Conservation (phyloP, 1,284 basidiomycete species). For the Tremellales sp. region DNA sequence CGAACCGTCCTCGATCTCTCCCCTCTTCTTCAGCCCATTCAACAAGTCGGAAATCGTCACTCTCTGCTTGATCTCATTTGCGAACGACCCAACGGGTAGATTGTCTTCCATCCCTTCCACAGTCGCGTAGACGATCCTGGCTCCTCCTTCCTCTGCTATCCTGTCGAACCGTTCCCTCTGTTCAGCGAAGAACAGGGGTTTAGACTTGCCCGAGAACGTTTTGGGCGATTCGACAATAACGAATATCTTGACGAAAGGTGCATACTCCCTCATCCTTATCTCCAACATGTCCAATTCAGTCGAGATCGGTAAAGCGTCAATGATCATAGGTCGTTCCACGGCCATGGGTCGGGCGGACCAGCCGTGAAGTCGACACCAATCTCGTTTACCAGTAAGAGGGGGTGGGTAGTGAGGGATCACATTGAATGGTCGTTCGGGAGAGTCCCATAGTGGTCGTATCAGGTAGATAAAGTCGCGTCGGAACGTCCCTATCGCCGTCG, state of each 20-base stretch:
- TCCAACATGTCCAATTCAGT: conserved; percentile 67
- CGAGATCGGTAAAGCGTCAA: conserved; percentile 60
- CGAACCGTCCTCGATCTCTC: conserved; percentile 6
- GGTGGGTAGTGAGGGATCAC: conserved; percentile 20
- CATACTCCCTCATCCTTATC: conserved; percentile 63
- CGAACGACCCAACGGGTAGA: conserved; percentile 43
- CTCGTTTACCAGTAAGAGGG: neutral
- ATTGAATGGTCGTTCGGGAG: conserved; percentile 10
- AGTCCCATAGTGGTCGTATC: conserved; percentile 30
- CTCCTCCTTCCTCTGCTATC: conserved; percentile 6
- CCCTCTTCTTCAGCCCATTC: neutral
- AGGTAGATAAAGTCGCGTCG: conserved; percentile 30
- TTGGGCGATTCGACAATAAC: conserved; percentile 63
- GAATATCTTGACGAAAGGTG: conserved; percentile 59
- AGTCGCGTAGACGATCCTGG: conserved; percentile 14
- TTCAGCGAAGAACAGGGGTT: conserved; percentile 54
- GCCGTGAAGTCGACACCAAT: conserved; percentile 23
- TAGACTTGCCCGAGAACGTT: conserved; percentile 61
- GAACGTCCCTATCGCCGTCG: conserved; percentile 3
- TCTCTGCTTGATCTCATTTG: conserved; percentile 46
- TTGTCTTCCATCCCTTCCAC: conserved; percentile 25
- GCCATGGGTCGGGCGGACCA: conserved; percentile 9
- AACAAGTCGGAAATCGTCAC: conserved; percentile 22
- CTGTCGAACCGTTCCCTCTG: conserved; percentile 15
- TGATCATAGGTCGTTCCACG: conserved; percentile 8